A percentile compares a stretch with the other conserved stretches of the same genome.
Conservation (phyloP, 768 basidiomycete genomes). For the Auriscalpium orientale region DNA sequence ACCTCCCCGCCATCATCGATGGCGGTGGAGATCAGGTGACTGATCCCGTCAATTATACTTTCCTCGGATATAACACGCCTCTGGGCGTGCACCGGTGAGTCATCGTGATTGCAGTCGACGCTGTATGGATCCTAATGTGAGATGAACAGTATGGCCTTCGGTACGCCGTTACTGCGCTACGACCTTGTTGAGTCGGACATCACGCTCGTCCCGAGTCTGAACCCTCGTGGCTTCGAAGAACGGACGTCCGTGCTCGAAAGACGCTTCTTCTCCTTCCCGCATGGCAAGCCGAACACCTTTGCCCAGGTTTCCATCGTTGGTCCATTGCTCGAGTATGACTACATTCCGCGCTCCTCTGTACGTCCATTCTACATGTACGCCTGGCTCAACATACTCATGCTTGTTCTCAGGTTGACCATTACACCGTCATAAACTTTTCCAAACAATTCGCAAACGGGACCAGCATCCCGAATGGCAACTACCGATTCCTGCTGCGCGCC, state of each 20-base stretch:
- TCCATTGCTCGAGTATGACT: constrained; percentile 38
- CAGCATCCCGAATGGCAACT: constrained; percentile 33
- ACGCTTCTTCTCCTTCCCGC: constrained; percentile 33
- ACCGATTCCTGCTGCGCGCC: constrained; percentile 35
- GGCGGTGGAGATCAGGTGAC: constrained; percentile 32
- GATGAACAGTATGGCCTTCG: constrained; percentile 24
- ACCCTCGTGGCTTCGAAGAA: constrained; percentile 15
- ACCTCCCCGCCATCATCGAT: constrained; percentile 36
- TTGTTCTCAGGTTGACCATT: neutral
- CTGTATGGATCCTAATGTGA: neutral
- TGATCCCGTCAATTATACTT: constrained; percentile 38
- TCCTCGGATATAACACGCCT: constrained; percentile 35
- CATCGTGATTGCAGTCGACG: neutral
- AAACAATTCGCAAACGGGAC: constrained; percentile 32
- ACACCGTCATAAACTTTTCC: neutral
- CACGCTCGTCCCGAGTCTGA: constrained; percentile 14
- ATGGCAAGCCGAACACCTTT: constrained; percentile 30
- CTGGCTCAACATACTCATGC: constrained; percentile 1
- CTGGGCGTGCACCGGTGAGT: constrained; percentile 32
- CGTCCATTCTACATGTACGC: constrained; percentile 4
- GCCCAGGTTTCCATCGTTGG: constrained; percentile 35
- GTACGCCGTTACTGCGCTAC: no score
- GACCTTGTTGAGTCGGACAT: no score
- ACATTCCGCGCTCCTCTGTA: constrained; percentile 38
- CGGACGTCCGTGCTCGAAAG: constrained; percentile 13